phyloP scores from a whole-genome alignment of 768 basidiomycete genomes.

The Panaeolus cyanescens region DNA sequence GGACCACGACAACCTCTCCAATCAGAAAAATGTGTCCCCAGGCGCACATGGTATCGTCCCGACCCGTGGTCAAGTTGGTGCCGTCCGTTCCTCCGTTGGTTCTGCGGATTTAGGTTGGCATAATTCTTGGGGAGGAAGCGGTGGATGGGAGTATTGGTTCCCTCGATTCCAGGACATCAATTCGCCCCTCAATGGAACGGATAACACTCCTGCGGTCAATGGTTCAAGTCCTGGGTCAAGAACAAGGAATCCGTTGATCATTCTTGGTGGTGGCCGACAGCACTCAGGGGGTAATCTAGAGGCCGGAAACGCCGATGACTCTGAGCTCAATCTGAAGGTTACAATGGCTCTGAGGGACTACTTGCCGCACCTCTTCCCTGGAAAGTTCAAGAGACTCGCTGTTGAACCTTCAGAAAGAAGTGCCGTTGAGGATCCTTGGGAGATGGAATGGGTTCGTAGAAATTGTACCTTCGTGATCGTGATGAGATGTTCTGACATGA shows the following conservation, averaged over 20 bases:
- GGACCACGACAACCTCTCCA: not conserved
- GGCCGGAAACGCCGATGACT: slow-evolving; percentile 59
- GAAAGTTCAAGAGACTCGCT: slow-evolving; percentile 36
- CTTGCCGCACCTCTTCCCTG: slow-evolving; percentile 59
- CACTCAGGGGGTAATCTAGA: slow-evolving; percentile 45
- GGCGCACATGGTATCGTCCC: slow-evolving; percentile 51
- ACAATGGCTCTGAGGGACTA: slow-evolving; percentile 56
- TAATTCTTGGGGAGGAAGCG: slow-evolving; percentile 45
- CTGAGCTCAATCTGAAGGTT: slow-evolving; percentile 46
- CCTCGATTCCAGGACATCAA: slow-evolving; percentile 44
- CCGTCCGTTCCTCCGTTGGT: slow-evolving; percentile 38
- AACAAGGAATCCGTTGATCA: slow-evolving; percentile 54
- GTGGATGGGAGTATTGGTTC: slow-evolving; percentile 79
- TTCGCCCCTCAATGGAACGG: slow-evolving; percentile 15
- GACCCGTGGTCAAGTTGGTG: slow-evolving; percentile 68
- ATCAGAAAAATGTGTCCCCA: not conserved
- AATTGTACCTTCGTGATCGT: not conserved
- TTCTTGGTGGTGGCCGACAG: slow-evolving; percentile 73
- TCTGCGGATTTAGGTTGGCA: slow-evolving; percentile 38
- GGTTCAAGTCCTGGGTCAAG: not conserved
- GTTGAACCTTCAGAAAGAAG: slow-evolving; percentile 14
- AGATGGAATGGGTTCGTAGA: slow-evolving; percentile 82
- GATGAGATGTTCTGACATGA: not conserved
- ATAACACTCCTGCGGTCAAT: not conserved
- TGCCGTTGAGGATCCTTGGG: slow-evolving; percentile 45